Percentiles rank a stretch among this genome's conserved stretches.
Evolutionary conservation across 352 stramenopile species (phyloP).

Genomic region (Pythium aphanidermatum): DNA sequence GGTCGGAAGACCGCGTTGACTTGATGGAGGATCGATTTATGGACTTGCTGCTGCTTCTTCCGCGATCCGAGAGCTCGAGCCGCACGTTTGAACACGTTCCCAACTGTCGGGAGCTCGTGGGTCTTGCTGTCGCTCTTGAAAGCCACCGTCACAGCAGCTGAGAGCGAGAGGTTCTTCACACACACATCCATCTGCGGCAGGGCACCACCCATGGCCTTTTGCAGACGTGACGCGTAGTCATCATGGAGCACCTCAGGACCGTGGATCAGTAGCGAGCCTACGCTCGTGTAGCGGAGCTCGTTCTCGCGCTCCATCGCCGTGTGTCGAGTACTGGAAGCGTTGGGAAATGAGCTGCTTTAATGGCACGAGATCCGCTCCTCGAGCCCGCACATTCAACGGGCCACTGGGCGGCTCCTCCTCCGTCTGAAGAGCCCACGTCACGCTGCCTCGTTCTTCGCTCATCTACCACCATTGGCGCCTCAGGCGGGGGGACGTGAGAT

Average conservation of each 20-base stretch:
- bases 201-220: conserved; percentile 4
- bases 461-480: too few relatives aligned
- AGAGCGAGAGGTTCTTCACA: conserved; percentile 28
- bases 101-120: conserved; percentile 11
- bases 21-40: conserved; percentile 24
- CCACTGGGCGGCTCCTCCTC: too few relatives aligned
- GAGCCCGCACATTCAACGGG: too few relatives aligned
- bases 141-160: conserved; percentile 12
- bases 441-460: too few relatives aligned
- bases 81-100: conserved; percentile 2
- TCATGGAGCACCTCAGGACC: conserved; percentile 14
- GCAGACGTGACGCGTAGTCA: conserved; percentile 5
- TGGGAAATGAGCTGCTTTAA: too few relatives aligned
- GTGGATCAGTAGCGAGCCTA: conserved; percentile 6
- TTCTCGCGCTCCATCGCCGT: too few relatives aligned
- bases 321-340: too few relatives aligned
- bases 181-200: conserved; percentile 24
- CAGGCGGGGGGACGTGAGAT: too few relatives aligned
- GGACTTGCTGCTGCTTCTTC: conserved; percentile 7
- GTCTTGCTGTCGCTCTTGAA: conserved; percentile 4
- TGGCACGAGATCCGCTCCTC: too few relatives aligned
- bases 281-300: conserved; percentile 4
- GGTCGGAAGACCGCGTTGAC: conserved; percentile 20
- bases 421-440: too few relatives aligned
- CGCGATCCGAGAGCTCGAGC: conserved; percentile 1